phyloP scores from a whole-genome alignment of 2,329 filamentous ascomycete genomes.

The Pseudopithomyces chartarum region DNA sequence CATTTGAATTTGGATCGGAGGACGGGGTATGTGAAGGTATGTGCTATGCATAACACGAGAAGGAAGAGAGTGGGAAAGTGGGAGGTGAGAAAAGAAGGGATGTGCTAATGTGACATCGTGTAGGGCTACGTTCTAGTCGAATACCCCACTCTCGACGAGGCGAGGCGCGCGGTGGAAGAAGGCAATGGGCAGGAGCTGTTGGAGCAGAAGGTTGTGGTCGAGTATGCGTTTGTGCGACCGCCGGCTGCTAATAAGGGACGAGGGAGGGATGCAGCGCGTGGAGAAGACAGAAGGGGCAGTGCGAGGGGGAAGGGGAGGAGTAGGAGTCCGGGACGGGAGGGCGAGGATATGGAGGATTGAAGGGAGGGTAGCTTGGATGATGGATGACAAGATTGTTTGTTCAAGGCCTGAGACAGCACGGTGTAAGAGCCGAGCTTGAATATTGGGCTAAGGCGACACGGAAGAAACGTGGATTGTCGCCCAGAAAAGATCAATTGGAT shows the following conservation, averaged over 20 bases:
- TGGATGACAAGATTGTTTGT: too few relatives aligned
- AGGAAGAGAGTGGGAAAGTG: too few relatives aligned
- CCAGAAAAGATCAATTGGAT: too few relatives aligned
- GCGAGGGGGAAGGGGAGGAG: conserved; percentile 47
- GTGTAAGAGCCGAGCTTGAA: too few relatives aligned
- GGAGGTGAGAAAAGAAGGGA: background rate
- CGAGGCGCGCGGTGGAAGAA: conserved; percentile 79
- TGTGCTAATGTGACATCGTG: conserved; percentile 8
- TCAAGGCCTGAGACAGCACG: too few relatives aligned
- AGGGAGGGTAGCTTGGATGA: too few relatives aligned
- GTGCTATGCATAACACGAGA: conserved; percentile 5
- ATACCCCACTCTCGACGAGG: conserved; percentile 78
- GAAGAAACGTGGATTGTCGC: background rate
- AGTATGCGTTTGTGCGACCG: conserved; percentile 84
- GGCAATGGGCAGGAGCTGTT: conserved; percentile 78
- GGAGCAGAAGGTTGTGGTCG: conserved; percentile 79
- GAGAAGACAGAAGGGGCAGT: conserved; percentile 37
- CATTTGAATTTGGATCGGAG: conserved; percentile 82
- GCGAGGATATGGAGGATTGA: conserved; percentile 41
- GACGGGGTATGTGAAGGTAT: conserved; percentile 84
- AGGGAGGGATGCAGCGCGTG: conserved; percentile 28
- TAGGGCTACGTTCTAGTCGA: conserved; percentile 87
- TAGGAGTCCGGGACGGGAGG: conserved; percentile 49
- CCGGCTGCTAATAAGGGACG: conserved; percentile 62
- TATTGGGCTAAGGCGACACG: too few relatives aligned